Conservation (phyloP, 2,329 filamentous ascomycete genomes). For the Paramyrothecium sp. region DNA sequence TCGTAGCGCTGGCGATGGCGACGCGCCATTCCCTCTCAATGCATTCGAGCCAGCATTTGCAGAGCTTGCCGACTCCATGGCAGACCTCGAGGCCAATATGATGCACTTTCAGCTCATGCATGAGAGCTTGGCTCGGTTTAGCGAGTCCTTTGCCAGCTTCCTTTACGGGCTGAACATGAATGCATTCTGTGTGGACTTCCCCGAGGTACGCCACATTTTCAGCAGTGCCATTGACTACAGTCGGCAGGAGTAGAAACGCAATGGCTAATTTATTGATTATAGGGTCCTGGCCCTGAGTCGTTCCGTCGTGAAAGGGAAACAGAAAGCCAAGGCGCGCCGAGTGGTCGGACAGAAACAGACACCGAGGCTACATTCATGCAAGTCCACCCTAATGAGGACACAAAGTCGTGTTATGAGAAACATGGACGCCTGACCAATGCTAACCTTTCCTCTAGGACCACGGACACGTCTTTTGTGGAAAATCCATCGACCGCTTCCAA, state of each 20-base stretch:
- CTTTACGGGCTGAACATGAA: constrained; percentile 98
- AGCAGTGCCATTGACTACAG: too few relatives aligned
- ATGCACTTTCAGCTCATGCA: constrained; percentile 97
- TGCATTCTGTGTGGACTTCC: constrained; percentile 96
- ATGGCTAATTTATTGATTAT: background rate
- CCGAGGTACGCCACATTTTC: constrained; percentile 64
- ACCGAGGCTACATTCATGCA: constrained; percentile 83
- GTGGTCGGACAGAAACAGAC: constrained; percentile 38
- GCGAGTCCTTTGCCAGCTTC: constrained; percentile 93
- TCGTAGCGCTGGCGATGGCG: constrained; percentile 48
- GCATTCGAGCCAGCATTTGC: constrained; percentile 86
- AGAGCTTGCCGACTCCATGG: constrained; percentile 90
- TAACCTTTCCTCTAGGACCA: constrained; percentile 59
- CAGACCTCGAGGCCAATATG: constrained; percentile 94
- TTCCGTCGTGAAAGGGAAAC: constrained; percentile 66
- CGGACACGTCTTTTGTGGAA: constrained; percentile 87
- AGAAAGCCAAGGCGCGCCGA: constrained; percentile 21
- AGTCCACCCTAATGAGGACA: constrained; percentile 22
- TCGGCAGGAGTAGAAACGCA: too few relatives aligned
- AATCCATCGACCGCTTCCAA: constrained; percentile 65
- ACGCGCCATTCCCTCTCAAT: constrained; percentile 69
- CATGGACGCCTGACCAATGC: too few relatives aligned
- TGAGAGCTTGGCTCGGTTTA: constrained; percentile 88
- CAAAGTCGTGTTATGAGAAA: too few relatives aligned
- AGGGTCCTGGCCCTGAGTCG: constrained; percentile 83